Conservation (phyloP, 2,329 filamentous ascomycete genomes). For the Xylaria sp. region DNA sequence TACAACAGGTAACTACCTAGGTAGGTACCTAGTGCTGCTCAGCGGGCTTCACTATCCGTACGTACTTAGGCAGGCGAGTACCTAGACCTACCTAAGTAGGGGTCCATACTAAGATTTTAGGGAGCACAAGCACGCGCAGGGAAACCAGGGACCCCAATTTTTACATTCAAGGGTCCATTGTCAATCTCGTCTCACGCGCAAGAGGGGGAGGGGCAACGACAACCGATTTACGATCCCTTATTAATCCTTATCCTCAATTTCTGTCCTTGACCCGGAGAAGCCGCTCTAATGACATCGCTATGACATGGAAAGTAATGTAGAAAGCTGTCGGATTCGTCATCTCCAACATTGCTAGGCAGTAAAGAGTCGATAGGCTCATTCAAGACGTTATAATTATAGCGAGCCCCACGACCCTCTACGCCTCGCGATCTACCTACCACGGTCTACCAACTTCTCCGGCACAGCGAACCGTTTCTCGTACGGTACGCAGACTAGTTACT, state of each 20-base stretch:
- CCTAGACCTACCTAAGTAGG: not conserved
- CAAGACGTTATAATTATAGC: not conserved
- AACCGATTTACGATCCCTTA: slow-evolving; percentile 5
- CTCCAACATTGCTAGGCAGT: not conserved
- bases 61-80: not conserved
- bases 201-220: slow-evolving; percentile 21
- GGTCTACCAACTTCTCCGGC: not conserved
- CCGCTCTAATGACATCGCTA: slow-evolving; percentile 19
- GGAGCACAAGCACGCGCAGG: too few relatives aligned
- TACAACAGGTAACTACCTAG: too few relatives aligned
- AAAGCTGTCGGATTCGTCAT: not conserved
- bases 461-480: slow-evolving; percentile 1
- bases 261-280: slow-evolving; percentile 20
- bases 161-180: slow-evolving; percentile 23
- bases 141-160: slow-evolving; percentile 1
- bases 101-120: not conserved
- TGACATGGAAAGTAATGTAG: slow-evolving; percentile 6
- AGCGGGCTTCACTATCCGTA: not conserved
- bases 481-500: not conserved
- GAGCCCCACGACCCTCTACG: slow-evolving; percentile 1
- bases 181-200: slow-evolving; percentile 15
- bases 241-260: not conserved
- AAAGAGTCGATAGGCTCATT: not conserved
- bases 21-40: not conserved
- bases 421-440: not conserved